Conservation (phyloP, 805 yeast genomes). For the Cyberlindnera japonica region DNA sequence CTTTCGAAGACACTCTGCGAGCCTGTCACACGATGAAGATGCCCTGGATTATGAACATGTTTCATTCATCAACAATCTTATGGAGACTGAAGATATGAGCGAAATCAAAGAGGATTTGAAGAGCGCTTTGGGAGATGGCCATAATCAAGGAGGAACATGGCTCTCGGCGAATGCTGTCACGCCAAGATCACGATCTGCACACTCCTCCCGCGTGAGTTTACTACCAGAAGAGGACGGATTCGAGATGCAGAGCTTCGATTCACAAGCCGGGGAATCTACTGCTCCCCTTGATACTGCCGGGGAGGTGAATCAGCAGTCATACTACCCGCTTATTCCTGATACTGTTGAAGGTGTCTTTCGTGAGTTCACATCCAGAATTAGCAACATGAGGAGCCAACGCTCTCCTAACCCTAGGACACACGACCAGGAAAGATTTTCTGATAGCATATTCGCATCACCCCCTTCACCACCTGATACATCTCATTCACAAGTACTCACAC, state of each 20-base stretch:
- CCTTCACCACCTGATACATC: background rate
- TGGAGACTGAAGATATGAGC: slow-evolving; percentile 12
- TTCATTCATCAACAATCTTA: slow-evolving; percentile 14
- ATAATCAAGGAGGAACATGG: slow-evolving; percentile 18
- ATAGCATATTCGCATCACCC: background rate
- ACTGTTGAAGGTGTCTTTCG: slow-evolving; percentile 18
- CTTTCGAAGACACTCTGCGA: background rate
- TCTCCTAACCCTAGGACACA: slow-evolving; percentile 5
- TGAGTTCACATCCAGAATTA: slow-evolving; percentile 13
- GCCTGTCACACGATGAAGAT: slow-evolving; percentile 5
- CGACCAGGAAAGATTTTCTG: background rate
- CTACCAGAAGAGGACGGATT: background rate
- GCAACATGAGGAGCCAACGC: slow-evolving; percentile 6
- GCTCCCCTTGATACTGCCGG: slow-evolving; percentile 5
- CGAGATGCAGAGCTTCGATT: slow-evolving; percentile 8
- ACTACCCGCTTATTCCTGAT: slow-evolving; percentile 6
- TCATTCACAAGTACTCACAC: slow-evolving; percentile 4
- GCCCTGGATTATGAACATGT: slow-evolving; percentile 7
- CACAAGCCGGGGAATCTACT: background rate
- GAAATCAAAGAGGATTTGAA: slow-evolving; percentile 20
- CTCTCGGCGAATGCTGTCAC: slow-evolving; percentile 6
- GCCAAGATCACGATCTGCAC: slow-evolving; percentile 2
- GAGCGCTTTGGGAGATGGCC: slow-evolving; percentile 18
- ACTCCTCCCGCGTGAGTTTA: slow-evolving; percentile 9
- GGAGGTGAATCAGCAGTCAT: background rate